Evolutionary conservation across 116 monocot genomes (phyloP).

Genomic region (Cymodocea nodosa): DNA sequence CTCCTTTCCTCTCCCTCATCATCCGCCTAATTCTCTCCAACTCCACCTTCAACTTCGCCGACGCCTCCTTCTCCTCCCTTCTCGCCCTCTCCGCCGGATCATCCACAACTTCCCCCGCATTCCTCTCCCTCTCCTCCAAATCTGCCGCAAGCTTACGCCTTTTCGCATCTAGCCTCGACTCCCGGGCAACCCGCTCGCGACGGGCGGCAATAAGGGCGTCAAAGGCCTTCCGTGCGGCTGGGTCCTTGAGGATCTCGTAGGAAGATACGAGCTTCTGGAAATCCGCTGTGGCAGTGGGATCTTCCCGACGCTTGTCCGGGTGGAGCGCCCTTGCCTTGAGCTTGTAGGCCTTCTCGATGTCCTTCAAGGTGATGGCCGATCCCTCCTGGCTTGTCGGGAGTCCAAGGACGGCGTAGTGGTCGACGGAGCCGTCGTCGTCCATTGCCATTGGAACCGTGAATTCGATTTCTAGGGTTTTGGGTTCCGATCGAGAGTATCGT

Average conservation of each 20-base stretch:
- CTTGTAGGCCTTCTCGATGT: conserved; percentile 64
- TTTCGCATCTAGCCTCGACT: conserved; percentile 31
- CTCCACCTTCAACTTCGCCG: conserved; percentile 53
- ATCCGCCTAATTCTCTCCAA: conserved; percentile 32
- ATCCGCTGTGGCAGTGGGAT: conserved; percentile 68
- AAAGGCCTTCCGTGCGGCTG: conserved; percentile 32
- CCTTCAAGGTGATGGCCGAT: conserved; percentile 19
- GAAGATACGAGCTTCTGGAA: conserved; percentile 65
- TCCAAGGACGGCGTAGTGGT: conserved; percentile 71
- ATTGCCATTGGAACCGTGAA: background rate
- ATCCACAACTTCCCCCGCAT: conserved; percentile 8
- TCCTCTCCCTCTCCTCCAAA: conserved; percentile 65
- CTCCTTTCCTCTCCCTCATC: conserved; percentile 23
- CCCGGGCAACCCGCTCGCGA: conserved; percentile 26
- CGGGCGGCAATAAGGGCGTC: conserved; percentile 57
- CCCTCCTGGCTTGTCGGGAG: conserved; percentile 14
- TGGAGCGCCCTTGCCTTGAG: conserved; percentile 62
- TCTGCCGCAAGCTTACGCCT: conserved; percentile 48
- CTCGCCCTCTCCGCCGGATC: conserved; percentile 74
- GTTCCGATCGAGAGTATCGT: no score
- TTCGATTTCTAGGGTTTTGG: no score
- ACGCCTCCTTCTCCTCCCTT: conserved; percentile 57
- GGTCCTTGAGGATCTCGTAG: conserved; percentile 57
- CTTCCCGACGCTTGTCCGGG: conserved; percentile 85
- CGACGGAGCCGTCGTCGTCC: conserved; percentile 23